phyloP scores from a whole-genome alignment of 2,329 filamentous ascomycete genomes.

The Elsinoe necatrix region DNA sequence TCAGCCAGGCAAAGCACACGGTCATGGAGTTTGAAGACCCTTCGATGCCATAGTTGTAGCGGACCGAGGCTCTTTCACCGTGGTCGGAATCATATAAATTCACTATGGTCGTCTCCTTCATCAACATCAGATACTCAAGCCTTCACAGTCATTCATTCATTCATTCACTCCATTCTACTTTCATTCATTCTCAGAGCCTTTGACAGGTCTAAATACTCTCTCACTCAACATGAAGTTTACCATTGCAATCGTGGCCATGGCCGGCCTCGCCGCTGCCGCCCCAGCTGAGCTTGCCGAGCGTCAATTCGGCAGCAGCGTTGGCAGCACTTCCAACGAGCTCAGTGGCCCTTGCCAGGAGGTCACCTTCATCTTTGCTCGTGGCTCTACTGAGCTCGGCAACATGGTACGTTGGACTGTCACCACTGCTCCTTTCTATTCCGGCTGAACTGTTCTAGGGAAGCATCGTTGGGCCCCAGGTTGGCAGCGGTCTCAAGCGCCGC shows the following conservation, averaged over 20 bases:
- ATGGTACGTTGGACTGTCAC: constrained; percentile 28
- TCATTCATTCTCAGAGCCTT: background rate
- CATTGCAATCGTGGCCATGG: constrained; percentile 8
- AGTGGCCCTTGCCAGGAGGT: constrained; percentile 25
- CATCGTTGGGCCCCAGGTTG: constrained; percentile 2
- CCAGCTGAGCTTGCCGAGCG: constrained; percentile 5
- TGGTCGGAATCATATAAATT: background rate
- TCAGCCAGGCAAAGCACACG: background rate
- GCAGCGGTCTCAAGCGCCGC: background rate
- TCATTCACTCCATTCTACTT: background rate
- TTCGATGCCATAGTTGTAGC: background rate
- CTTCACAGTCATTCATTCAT: constrained; percentile 3
- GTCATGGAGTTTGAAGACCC: background rate
- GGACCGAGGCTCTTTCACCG: background rate
- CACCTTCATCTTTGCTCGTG: constrained; percentile 16
- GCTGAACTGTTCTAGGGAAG: background rate
- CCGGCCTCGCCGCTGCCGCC: constrained; percentile 9
- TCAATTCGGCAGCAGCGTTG: background rate
- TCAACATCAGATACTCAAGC: background rate
- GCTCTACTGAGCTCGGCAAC: constrained; percentile 44
- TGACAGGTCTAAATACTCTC: constrained; percentile 8
- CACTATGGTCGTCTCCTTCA: no score
- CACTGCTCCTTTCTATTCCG: background rate
- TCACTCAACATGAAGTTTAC: constrained; percentile 14
- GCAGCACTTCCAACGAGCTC: constrained; percentile 19